A percentile compares a stretch with the other conserved stretches of the same genome.
Evolutionary conservation across 2,329 filamentous ascomycete species (phyloP).

Genomic region (Fusarium equiseti): DNA sequence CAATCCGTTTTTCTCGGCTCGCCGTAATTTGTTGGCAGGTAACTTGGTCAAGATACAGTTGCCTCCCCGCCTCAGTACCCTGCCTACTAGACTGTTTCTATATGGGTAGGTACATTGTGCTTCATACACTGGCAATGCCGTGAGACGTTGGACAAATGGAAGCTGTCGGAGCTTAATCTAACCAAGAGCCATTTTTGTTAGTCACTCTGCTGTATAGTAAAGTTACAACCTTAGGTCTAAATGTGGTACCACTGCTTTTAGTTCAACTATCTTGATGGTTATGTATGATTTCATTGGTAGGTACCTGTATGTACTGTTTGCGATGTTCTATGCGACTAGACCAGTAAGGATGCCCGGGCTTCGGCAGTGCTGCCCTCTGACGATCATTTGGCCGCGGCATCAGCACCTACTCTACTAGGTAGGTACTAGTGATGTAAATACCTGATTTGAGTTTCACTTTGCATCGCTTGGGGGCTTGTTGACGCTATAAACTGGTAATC

Average conservation of each 20-base stretch:
- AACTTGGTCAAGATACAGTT: background rate
- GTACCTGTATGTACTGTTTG: background rate
- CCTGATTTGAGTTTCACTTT: conserved; percentile 9
- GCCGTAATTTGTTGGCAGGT: background rate
- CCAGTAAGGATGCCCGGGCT: background rate
- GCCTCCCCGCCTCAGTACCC: background rate
- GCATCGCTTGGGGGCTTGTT: conserved; percentile 4
- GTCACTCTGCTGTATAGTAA: background rate
- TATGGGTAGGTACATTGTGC: background rate
- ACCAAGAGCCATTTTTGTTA: conserved; percentile 3
- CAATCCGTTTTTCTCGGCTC: background rate
- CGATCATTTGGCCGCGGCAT: conserved; percentile 17
- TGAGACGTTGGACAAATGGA: conserved; percentile 14
- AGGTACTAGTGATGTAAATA: background rate
- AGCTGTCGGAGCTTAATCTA: conserved; percentile 23
- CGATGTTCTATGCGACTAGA: background rate
- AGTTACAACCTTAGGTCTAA: background rate
- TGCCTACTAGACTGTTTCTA: background rate
- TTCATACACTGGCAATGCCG: background rate
- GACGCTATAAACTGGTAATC: conserved; percentile 8
- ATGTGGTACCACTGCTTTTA: background rate
- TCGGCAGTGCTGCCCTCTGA: background rate
- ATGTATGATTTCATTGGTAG: background rate
- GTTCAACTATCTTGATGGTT: background rate
- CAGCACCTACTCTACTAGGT: background rate